Base-by-base conservation (phyloP, 805 yeast species). In the Schizosaccharomyces lindneri region DNA sequence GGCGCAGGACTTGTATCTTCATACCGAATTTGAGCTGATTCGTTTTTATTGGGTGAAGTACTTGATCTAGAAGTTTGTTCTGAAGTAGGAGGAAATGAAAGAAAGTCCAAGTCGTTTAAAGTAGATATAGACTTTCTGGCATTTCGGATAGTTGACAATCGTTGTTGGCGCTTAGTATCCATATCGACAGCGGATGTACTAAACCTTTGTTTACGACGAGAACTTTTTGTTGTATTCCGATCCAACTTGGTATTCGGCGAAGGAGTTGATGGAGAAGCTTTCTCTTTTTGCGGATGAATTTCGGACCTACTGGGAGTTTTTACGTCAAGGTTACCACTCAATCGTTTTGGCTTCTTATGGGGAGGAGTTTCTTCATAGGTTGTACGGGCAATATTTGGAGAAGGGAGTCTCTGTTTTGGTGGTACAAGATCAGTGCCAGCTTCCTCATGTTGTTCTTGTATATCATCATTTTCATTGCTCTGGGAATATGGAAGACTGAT, bases 71-170 rank as follows among this genome's bases (percentile, higher is more conserved):
- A 51, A 11, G 27, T 24, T 17, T 51, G 21, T 17, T 29, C 32
- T 29, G 17, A 29, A 24, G 27, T 24, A 48, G 27, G 36, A 46
- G 27, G 46, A 61, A 36, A 62, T 64, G 24, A 32, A 51, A 21
- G 43, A 59, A 63, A 55, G 31, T 64, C 64, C 46, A 62, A 64
- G 5, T 65, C 64, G 29, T 65, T 64, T 51, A 17, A 17, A 9
- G 55, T n/a, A 24, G 39, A 36, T 17, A 57, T 19, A n/a, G 57
- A 31, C 4, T 43, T 41, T 19, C 48, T 19, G 6, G 48, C 60
- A 59, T 43, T 59, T 9, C 39, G 41, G 7, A 48, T 15, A 4
- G 29, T 27, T 61, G 39, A 32, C 15, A 39, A 39, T 19, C 48
- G n/a, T 36, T 15, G 4, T n/a, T 15, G 39, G 63, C 15, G 51